phyloP scores from a whole-genome alignment of 1,284 basidiomycete species.

The Ceratobasidium sp. region DNA sequence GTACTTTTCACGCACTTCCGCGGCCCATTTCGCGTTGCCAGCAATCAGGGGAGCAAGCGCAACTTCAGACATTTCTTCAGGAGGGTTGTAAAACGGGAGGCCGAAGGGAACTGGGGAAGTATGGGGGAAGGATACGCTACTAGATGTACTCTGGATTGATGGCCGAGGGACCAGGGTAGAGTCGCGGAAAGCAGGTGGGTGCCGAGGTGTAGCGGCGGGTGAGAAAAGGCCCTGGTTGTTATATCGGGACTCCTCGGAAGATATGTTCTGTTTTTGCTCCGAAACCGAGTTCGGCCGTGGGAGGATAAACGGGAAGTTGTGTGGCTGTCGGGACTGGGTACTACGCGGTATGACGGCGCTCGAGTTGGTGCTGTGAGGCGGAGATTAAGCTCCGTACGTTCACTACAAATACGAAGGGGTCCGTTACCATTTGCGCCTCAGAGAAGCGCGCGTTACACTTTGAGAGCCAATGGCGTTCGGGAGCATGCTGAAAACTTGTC shows the following conservation, averaged over 20 bases:
- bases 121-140: neutral
- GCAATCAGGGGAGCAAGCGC: slow-evolving; percentile 57
- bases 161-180: slow-evolving; percentile 20
- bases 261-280: slow-evolving; percentile 13
- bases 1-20: slow-evolving; percentile 60
- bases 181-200: slow-evolving; percentile 18
- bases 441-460: slow-evolving; percentile 32
- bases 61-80: slow-evolving; percentile 35
- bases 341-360: slow-evolving; percentile 16
- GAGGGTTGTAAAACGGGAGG: slow-evolving; percentile 24
- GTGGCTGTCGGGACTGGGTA: slow-evolving; percentile 3
- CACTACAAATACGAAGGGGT: slow-evolving; percentile 41
- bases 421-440: slow-evolving; percentile 30
- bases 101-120: slow-evolving; percentile 5
- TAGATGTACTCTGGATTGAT: neutral
- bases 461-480: slow-evolving; percentile 21
- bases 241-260: slow-evolving; percentile 37
- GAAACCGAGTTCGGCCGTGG: slow-evolving; percentile 16
- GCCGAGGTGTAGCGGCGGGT: slow-evolving; percentile 38
- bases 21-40: slow-evolving; percentile 67
- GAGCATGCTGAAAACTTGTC: slow-evolving; percentile 14
- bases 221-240: slow-evolving; percentile 36
- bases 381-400: slow-evolving; percentile 7
- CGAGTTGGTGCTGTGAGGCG: slow-evolving; percentile 15
- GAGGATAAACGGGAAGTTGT: slow-evolving; percentile 25